These are phyloP conservation scores for Pichia paraexigua DNA, from an alignment of 805 yeast genomes.

Conservation along the genomic window DNA sequence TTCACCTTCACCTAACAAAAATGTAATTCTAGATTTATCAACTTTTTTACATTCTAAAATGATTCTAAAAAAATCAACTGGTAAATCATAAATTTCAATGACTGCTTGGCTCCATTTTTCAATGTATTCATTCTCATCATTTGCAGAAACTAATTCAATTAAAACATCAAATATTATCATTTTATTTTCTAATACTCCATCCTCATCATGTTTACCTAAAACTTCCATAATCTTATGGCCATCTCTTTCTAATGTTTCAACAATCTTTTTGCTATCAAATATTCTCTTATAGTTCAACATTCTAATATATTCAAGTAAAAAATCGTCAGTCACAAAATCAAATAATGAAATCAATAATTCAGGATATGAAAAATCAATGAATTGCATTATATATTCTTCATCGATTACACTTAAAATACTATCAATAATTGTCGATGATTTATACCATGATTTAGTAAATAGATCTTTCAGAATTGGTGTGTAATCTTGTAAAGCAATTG, in stretches of 20 bases:
- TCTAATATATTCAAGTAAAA: constrained; percentile 30
- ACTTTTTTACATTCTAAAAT: constrained; percentile 42
- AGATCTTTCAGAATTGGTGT: constrained; percentile 17
- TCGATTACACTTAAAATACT: constrained; percentile 22
- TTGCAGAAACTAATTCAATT: constrained; percentile 44
- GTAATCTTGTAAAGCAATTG: constrained; percentile 20
- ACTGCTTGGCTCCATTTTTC: constrained; percentile 39
- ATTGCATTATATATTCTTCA: constrained; percentile 21
- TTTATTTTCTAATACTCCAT: constrained; percentile 13
- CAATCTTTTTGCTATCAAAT: constrained; percentile 23
- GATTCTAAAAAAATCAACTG: constrained; percentile 59
- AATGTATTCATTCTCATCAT: constrained; percentile 40
- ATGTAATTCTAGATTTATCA: constrained; percentile 11
- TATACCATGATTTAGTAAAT: constrained; percentile 26
- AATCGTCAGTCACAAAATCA: constrained; percentile 31
- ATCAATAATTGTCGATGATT: constrained; percentile 20
- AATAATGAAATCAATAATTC: constrained; percentile 26
- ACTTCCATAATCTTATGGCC: constrained; percentile 46
- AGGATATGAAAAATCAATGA: constrained; percentile 22
- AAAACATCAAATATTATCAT: constrained; percentile 55
- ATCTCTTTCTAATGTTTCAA: constrained; percentile 52
- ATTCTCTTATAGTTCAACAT: constrained; percentile 18
- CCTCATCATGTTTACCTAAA: constrained; percentile 38
- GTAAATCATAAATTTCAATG: constrained; percentile 66
- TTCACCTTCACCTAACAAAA: constrained; percentile 21